Evolutionary conservation across 163 green algal species (phyloP).

Genomic region (Chlamydomonas reinhardtii): DNA sequence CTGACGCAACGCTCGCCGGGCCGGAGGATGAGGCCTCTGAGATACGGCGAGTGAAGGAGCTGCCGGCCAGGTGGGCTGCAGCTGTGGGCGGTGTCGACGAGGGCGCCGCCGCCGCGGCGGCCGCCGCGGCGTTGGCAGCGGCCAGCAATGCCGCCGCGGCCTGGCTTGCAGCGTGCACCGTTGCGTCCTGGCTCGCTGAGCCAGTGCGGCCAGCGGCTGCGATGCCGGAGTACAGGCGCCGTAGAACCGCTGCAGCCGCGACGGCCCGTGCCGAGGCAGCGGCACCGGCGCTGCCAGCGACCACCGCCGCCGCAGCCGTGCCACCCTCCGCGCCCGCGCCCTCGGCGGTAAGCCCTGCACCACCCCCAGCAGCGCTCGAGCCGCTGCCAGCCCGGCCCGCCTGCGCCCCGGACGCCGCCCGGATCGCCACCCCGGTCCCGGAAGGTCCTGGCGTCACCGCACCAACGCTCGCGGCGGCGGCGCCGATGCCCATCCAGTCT

Average conservation of each 20-base stretch:
- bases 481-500: no score
- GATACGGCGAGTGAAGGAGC: no score
- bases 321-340: no score
- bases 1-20: background rate
- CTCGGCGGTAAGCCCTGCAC: background rate
- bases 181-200: background rate
- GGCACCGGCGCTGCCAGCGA: background rate
- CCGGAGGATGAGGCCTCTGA: background rate
- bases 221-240: background rate
- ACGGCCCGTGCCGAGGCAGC: background rate
- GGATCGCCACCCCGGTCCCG: no score
- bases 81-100: background rate
- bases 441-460: no score
- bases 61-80: background rate
- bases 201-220: background rate
- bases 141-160: background rate
- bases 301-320: no score
- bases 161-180: background rate
- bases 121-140: background rate
- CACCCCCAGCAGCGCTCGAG: background rate
- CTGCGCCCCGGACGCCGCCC: no score
- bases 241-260: background rate
- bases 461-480: no score
- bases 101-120: no score
- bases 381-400: no score